These are phyloP conservation scores for Puya raimondii DNA, from an alignment of 176 grass and related monocot species.

Conservation along the genomic window DNA sequence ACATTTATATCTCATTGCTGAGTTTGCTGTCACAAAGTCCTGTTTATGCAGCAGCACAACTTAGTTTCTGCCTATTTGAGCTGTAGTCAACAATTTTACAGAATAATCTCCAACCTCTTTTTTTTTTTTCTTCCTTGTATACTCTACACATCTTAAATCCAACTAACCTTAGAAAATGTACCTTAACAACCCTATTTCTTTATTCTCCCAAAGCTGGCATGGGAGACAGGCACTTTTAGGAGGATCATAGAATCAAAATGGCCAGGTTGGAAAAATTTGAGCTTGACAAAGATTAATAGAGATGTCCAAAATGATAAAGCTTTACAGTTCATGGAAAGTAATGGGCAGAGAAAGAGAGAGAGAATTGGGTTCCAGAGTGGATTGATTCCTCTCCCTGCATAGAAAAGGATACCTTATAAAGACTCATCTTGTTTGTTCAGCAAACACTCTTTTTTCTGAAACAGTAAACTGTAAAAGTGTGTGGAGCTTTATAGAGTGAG, in stretches of 20 bases:
- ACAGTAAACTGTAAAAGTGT: not conserved
- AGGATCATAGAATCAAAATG: slow-evolving; percentile 2
- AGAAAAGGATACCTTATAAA: not conserved
- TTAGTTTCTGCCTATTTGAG: slow-evolving; percentile 1
- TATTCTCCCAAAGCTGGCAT: slow-evolving; percentile 7
- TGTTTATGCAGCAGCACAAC: not conserved
- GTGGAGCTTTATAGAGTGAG: not conserved
- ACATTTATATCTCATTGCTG: not conserved
- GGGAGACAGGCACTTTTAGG: not conserved
- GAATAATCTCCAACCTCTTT: not conserved
- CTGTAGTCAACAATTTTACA: slow-evolving; percentile 2
- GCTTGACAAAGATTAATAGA: not conserved
- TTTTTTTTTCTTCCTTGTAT: not conserved
- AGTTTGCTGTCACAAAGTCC: not conserved
- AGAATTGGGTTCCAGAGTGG: slow-evolving; percentile 4
- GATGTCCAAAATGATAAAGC: not conserved
- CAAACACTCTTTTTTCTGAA: not conserved
- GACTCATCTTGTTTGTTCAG: not conserved
- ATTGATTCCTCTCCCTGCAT: slow-evolving; percentile 1
- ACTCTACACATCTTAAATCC: not conserved
- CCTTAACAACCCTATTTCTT: not conserved
- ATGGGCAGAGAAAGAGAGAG: not conserved
- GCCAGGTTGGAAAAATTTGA: slow-evolving; percentile 4
- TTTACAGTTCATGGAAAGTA: slow-evolving; percentile 4
- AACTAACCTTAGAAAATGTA: slow-evolving; percentile 2